Percentiles rank a stretch among this genome's conserved stretches.
Evolutionary conservation across 495 filamentous ascomycete genomes (phyloP).

Genomic region (Penicillium lividum): DNA sequence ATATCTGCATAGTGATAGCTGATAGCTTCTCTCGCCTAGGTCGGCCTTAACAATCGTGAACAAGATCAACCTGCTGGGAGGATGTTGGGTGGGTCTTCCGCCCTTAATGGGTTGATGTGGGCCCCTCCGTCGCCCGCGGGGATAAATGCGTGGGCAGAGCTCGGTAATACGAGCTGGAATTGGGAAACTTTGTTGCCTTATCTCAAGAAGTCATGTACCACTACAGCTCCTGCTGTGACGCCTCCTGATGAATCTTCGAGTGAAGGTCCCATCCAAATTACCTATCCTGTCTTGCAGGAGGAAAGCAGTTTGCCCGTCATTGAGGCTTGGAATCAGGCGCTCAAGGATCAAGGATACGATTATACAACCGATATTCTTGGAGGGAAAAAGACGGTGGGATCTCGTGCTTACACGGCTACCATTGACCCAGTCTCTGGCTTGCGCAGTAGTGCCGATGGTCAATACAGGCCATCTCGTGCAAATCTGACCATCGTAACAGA

Average conservation of each 20-base stretch:
- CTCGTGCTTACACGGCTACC: conserved; percentile 22
- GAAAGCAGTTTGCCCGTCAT: conserved; percentile 9
- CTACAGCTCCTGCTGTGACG: too few species aligned
- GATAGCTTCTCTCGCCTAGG: conserved; percentile 7
- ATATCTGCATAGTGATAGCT: background rate
- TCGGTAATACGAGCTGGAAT: conserved; percentile 57
- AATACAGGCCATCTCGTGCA: conserved; percentile 41
- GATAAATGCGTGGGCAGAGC: conserved; percentile 54
- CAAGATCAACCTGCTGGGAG: conserved; percentile 30
- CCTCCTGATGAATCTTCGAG: background rate
- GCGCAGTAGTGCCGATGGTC: conserved; percentile 30
- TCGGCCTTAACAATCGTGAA: conserved; percentile 24
- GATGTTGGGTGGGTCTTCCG: conserved; percentile 36
- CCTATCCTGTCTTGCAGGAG: conserved; percentile 17
- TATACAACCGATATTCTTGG: conserved; percentile 12
- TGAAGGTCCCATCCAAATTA: conserved; percentile 26
- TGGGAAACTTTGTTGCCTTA: conserved; percentile 53
- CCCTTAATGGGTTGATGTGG: conserved; percentile 32
- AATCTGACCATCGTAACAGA: conserved; percentile 53
- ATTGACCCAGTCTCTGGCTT: conserved; percentile 28
- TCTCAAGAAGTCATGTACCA: conserved; percentile 21
- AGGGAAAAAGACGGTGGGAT: conserved; percentile 14
- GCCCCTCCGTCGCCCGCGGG: conserved; percentile 37
- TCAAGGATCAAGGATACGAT: conserved; percentile 19
- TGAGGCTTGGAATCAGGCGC: conserved; percentile 30